phyloP scores from a whole-genome alignment of 345 rosid species.

The Nephelium lappaceum region DNA sequence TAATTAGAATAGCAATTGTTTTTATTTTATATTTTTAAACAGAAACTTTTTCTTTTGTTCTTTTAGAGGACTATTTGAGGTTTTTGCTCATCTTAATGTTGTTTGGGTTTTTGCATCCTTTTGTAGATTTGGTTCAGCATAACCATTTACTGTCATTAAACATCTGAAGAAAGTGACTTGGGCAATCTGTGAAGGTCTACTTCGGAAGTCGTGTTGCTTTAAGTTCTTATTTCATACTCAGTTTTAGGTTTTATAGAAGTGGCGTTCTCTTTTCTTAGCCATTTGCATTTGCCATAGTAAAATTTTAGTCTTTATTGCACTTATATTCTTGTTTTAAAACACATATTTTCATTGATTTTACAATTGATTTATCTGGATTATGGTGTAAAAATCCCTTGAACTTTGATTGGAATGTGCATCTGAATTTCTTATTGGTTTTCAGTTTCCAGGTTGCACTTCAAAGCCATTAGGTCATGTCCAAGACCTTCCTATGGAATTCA shows the following conservation, averaged over 20 bases:
- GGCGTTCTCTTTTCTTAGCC: not conserved
- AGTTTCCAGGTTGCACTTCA: slow-evolving; percentile 38
- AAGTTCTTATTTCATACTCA: not conserved
- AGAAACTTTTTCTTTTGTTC: not conserved
- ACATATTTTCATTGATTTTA: not conserved
- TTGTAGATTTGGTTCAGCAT: not conserved
- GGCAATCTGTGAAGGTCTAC: not conserved
- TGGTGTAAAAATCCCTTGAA: not conserved
- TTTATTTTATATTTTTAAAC: not conserved
- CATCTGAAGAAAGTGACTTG: not conserved
- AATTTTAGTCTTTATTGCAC: not conserved
- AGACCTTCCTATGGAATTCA: slow-evolving; percentile 12
- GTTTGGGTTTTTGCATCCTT: not conserved
- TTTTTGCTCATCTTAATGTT: not conserved
- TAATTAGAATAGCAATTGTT: not conserved
- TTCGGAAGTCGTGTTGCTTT: not conserved
- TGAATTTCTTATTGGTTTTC: slow-evolving; percentile 14
- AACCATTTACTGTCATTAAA: not conserved
- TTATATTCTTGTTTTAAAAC: not conserved
- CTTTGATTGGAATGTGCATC: not conserved
- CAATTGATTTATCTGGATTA: not conserved
- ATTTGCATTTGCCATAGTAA: not conserved
- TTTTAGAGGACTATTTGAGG: not conserved
- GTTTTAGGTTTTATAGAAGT: not conserved
- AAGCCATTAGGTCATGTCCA: slow-evolving; percentile 24